Conservation (phyloP, 2,329 filamentous ascomycete species). For the Geosmithia morbida region DNA sequence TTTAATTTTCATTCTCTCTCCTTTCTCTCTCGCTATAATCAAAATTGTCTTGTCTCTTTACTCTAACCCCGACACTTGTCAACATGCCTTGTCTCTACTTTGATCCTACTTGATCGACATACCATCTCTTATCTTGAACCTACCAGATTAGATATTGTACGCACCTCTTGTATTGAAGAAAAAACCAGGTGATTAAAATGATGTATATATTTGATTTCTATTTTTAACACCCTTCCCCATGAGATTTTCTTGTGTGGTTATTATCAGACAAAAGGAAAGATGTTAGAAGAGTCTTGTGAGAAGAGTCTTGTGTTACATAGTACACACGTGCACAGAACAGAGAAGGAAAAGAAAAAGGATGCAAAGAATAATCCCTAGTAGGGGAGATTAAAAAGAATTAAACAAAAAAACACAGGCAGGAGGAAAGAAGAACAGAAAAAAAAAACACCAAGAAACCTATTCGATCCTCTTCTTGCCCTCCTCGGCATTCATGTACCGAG, state of each 20-base stretch:
- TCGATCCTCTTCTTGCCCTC: conserved; percentile 99
- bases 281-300: not conserved
- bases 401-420: not conserved
- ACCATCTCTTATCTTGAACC: too few species aligned
- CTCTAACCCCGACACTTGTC: too few species aligned
- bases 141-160: too few species aligned
- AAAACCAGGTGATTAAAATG: too few species aligned
- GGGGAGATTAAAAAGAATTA: not conserved
- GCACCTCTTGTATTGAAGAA: too few species aligned
- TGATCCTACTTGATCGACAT: too few species aligned
- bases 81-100: too few species aligned
- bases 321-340: not conserved
- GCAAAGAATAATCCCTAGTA: not conserved
- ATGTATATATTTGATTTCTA: too few species aligned
- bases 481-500: conserved; percentile 71
- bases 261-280: not conserved
- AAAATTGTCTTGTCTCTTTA: too few species aligned
- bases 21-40: too few species aligned
- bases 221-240: too few species aligned
- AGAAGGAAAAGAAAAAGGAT: not conserved
- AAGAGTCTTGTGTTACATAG: conserved; percentile 1
- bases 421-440: conserved; percentile 1
- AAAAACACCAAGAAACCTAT: conserved; percentile 26
- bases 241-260: too few species aligned
- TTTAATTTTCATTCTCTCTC: not conserved